phyloP scores from a whole-genome alignment of 1,284 basidiomycete species.

The Boletus mariae region DNA sequence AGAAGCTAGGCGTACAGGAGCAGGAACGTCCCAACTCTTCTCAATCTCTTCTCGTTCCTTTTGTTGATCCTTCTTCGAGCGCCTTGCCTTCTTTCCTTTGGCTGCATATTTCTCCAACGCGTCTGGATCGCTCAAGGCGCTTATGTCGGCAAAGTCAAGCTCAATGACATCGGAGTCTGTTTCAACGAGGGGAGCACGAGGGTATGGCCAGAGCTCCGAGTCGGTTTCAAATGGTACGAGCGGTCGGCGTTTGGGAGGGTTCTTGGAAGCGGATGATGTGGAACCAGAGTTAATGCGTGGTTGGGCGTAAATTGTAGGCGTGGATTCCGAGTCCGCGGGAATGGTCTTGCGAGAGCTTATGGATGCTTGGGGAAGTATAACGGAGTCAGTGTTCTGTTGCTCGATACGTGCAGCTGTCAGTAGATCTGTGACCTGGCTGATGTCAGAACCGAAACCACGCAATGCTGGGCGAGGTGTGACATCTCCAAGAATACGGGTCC shows the following conservation, averaged over 20 bases:
- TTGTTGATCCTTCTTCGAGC: conserved; percentile 36
- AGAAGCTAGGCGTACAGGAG: conserved; percentile 16
- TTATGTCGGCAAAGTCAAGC: conserved; percentile 66
- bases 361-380: conserved; percentile 9
- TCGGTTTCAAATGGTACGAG: conserved; percentile 58
- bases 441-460: conserved; percentile 37
- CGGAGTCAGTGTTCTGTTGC: conserved; percentile 16
- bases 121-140: conserved; percentile 59
- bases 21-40: conserved; percentile 55
- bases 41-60: conserved; percentile 55
- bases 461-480: conserved; percentile 46
- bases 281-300: neutral
- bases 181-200: conserved; percentile 41
- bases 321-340: conserved; percentile 5
- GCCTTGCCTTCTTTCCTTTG: conserved; percentile 36
- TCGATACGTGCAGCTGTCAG: conserved; percentile 26
- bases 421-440: conserved; percentile 31
- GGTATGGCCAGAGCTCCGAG: conserved; percentile 65
- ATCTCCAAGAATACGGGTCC: conserved; percentile 39
- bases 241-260: conserved; percentile 23
- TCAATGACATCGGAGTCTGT: conserved; percentile 57
- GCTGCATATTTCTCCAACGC: conserved; percentile 38
- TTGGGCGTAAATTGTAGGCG: conserved; percentile 20
- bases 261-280: conserved; percentile 12
- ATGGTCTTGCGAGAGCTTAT: neutral